These are phyloP conservation scores for Epichloe sp. DNA, from an alignment of 2,329 filamentous ascomycete species.

Conservation along the genomic window DNA sequence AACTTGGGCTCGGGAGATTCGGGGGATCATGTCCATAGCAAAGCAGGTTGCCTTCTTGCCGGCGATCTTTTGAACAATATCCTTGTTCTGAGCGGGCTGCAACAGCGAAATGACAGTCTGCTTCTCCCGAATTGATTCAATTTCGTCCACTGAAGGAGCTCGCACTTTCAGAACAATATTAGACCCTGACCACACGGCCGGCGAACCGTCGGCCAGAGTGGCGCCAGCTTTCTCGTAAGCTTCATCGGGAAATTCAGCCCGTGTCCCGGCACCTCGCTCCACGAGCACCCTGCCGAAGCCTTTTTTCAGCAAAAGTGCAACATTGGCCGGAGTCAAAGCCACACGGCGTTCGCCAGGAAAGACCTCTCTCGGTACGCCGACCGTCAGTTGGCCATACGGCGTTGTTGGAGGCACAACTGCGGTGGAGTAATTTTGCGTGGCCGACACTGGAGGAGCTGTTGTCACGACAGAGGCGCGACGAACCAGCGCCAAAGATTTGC, in stretches of 20 bases:
- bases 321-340: conserved; percentile 74
- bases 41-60: conserved; percentile 61
- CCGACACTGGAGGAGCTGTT: conserved; percentile 13
- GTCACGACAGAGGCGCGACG: conserved; percentile 24
- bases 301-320: conserved; percentile 75
- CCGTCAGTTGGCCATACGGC: conserved; percentile 59
- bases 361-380: conserved; percentile 72
- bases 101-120: conserved; percentile 73
- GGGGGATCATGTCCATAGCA: conserved; percentile 86
- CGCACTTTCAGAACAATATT: conserved; percentile 80
- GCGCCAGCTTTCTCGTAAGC: conserved; percentile 70
- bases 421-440: conserved; percentile 26
- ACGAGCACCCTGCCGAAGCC: conserved; percentile 67
- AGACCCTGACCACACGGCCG: conserved; percentile 57
- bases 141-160: conserved; percentile 56
- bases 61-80: conserved; percentile 60
- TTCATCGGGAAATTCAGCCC: conserved; percentile 64
- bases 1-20: conserved; percentile 77
- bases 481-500: conserved; percentile 22
- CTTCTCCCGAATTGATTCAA: conserved; percentile 52
- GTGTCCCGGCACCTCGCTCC: conserved; percentile 65
- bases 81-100: conserved; percentile 69
- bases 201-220: conserved; percentile 54
- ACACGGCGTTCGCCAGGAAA: conserved; percentile 70
- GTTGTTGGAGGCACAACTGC: conserved; percentile 28